These are phyloP conservation scores for Geranium brycei DNA, from an alignment of 345 rosid genomes.

Conservation along the genomic window DNA sequence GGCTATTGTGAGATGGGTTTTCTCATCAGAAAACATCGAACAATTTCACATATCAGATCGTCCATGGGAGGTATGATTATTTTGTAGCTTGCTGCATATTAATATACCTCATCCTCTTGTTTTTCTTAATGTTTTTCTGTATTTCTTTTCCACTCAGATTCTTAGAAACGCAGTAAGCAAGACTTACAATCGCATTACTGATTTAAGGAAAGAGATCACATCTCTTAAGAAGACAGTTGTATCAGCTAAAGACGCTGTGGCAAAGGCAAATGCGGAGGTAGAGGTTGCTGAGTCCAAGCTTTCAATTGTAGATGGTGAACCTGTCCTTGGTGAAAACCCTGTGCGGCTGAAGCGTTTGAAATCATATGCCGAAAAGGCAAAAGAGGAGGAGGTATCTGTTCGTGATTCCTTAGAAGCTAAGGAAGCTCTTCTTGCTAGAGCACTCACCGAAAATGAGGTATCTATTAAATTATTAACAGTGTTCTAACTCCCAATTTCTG, in stretches of 20 bases:
- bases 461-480: background rate
- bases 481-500: background rate
- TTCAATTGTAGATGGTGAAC: slow-evolving; percentile 72
- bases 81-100: background rate
- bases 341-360: slow-evolving; percentile 64
- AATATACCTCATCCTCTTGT: background rate
- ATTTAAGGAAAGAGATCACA: slow-evolving; percentile 74
- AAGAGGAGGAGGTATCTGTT: slow-evolving; percentile 50
- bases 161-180: slow-evolving; percentile 90
- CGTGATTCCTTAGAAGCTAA: slow-evolving; percentile 68
- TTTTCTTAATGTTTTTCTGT: background rate
- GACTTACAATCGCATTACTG: slow-evolving; percentile 76
- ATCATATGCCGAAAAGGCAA: slow-evolving; percentile 49
- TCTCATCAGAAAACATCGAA: slow-evolving; percentile 61
- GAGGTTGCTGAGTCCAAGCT: slow-evolving; percentile 78
- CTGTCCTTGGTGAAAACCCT: slow-evolving; percentile 85
- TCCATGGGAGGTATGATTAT: slow-evolving; percentile 75
- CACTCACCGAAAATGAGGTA: slow-evolving; percentile 85
- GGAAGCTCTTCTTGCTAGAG: slow-evolving; percentile 80
- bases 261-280: slow-evolving; percentile 55
- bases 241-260: slow-evolving; percentile 65
- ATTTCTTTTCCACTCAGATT: slow-evolving; percentile 28
- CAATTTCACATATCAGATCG: slow-evolving; percentile 78
- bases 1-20: slow-evolving; percentile 92
- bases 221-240: slow-evolving; percentile 48